These are phyloP conservation scores for Helianthus tuberosus DNA, from an alignment of 129 eudicot genomes.

Conservation along the genomic window DNA sequence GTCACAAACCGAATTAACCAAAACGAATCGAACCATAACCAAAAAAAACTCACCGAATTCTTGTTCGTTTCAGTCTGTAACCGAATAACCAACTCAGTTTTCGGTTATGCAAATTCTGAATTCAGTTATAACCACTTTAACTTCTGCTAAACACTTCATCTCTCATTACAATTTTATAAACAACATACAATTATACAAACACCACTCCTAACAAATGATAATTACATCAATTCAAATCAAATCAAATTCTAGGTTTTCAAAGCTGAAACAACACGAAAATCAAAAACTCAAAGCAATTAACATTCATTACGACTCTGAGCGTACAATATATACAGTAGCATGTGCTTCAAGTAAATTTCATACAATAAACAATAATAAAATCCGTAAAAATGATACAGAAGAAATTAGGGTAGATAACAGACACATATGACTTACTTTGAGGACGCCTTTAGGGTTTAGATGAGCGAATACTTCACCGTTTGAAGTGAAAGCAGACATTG, in stretches of 20 bases:
- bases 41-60: no score
- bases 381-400: not conserved
- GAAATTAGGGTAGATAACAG: not conserved
- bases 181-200: not conserved
- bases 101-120: no score
- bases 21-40: no score
- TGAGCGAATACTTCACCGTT: slow-evolving; percentile 50
- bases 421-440: slow-evolving; percentile 38
- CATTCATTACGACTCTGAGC: not conserved
- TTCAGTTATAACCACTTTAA: no score
- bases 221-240: not conserved
- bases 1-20: no score
- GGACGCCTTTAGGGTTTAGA: slow-evolving; percentile 30
- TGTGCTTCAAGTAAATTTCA: not conserved
- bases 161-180: not conserved
- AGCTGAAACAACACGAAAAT: not conserved
- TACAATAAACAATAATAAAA: not conserved
- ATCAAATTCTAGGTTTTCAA: not conserved
- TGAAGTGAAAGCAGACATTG: slow-evolving; percentile 44
- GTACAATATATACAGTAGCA: not conserved
- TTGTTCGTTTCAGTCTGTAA: no score
- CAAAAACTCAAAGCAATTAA: not conserved
- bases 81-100: no score
- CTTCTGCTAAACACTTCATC: not conserved
- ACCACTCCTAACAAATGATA: not conserved